Evolutionary conservation across 1,284 basidiomycete genomes (phyloP), one percentile per base, ranked within the genome.

Genomic region (Rhodotorula sp.): DNA sequence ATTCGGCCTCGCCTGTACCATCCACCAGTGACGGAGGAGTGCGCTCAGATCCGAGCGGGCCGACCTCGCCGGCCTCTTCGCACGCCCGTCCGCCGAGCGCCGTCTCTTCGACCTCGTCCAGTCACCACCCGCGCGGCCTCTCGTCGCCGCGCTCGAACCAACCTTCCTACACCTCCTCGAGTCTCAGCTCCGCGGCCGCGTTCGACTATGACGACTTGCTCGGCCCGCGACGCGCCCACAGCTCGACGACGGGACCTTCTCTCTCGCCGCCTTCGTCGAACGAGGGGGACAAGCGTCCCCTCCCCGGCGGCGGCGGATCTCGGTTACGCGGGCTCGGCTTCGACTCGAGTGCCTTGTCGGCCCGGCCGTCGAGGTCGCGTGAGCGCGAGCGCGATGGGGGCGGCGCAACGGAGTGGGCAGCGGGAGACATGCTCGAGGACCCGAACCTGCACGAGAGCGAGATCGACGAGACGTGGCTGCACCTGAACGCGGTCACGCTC

Each of bases 131-230:
- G 16, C 52, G 52, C 26, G 6, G 29, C 29, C 29, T 64, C 15
- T 34, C 63, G 46, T 49, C 67, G n/a, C 56, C 59, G 21, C 59
- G 39, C 39, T 56, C 49, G 39, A 31, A 51, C 18, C 62, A 48
- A 18, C 39, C 21, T 14, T 60, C 57, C 15, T 60, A 49, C 51
- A 43, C 68, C 4, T 59, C 61, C 3, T 59, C 56, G 15, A 61
- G 51, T 56, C 51, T 64, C 23, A 54, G 23, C 6, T 63, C 67
- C 26, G 62, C 34, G 16, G 52, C 54, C 47, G 67, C 67, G 18
- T 64, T 72, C 61, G 64, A 72, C 29, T 61, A 65, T n/a, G 70
- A 72, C 61, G 60, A 68, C 46, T 43, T 72, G 18, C 70, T 72
- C 51, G 67, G 67, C 1, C 70, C 70, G 47, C 62, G 65, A 16